A percentile compares a stretch with the other conserved stretches of the same genome.
Conservation (phyloP, 2,329 filamentous ascomycete species). For the Fusarium sp. region DNA sequence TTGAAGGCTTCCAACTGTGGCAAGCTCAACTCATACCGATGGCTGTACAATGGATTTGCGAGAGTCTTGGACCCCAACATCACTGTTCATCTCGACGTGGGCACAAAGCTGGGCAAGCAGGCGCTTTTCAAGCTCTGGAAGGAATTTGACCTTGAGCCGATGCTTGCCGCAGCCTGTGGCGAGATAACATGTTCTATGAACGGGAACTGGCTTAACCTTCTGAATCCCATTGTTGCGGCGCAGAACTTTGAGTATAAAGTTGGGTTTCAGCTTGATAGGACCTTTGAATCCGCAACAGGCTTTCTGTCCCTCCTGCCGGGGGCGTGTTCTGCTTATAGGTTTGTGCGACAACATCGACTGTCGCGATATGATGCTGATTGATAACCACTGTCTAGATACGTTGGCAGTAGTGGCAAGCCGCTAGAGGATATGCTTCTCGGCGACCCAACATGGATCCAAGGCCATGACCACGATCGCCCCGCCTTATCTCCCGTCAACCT, state of each 20-base stretch:
- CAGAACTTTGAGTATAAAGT: constrained; percentile 19
- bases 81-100: neutral
- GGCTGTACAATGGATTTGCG: neutral
- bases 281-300: constrained; percentile 2
- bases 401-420: neutral
- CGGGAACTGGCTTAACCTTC: neutral
- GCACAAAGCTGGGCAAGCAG: neutral
- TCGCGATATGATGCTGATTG: accelerated
- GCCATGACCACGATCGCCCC: neutral
- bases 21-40: constrained; percentile 11
- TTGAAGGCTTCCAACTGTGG: neutral
- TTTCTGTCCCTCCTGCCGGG: neutral
- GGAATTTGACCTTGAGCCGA: neutral
- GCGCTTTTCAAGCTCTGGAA: neutral
- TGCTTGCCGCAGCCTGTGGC: neutral
- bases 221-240: neutral
- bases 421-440: constrained; percentile 12
- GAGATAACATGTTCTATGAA: neutral
- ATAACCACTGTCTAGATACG: neutral
- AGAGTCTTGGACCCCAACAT: neutral
- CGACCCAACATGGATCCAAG: neutral
- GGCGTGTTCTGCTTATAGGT: neutral
- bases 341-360: accelerated
- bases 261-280: neutral
- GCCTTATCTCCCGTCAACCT: neutral